Base-by-base conservation (phyloP, 805 yeast species). In the Starmerella stellata region DNA sequence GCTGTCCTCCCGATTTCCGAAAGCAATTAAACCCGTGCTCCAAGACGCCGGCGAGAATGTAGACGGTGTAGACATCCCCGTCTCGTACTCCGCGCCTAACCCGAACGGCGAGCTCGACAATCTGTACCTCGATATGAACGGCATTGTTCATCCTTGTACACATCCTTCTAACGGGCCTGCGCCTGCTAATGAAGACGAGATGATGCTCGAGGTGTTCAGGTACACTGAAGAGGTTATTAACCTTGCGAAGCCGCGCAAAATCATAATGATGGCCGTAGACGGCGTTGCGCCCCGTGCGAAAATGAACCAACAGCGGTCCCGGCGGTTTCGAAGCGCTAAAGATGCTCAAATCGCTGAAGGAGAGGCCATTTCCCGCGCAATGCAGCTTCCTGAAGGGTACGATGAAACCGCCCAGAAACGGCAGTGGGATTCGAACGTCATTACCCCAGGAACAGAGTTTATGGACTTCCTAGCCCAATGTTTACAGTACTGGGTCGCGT, bases 241-340 rank as follows among this genome's bases (percentile, higher is more conserved):
- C 60, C 79, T 90, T 83, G 96, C 95, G 0, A 68, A 95, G 35
- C 99, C 99, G 2, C 65, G 96, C 41, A 85, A 90, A 55, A 73
- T 90, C 28, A 65, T 90, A 40, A 72, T 81, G 75, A 83, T 90
- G 57, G 96, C 98, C 2, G 93, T 90, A 25, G 99, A 90, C 63
- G 99, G 99, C 40, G 99, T 90, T 25, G 98, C 98, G 2, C 98
- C 98, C 18, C 68, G 96, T 53, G 96, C 95, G 21, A 85, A 85
- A 57, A 85, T 85, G 95, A 85, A 87, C 57, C 96, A 85, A 60
- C 96, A 85, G 60, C 69, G 96, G 48, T 75, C 94, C 2, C 74
- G 96, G 63, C 71, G 96, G 55, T 85, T 85, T 59, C 68, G 95
- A 50, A 72, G 93, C 13, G 95, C 95, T 1, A 74, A 75, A 55